phyloP scores from a whole-genome alignment of 805 yeast species.

The Kodamaea neixiangensis region DNA sequence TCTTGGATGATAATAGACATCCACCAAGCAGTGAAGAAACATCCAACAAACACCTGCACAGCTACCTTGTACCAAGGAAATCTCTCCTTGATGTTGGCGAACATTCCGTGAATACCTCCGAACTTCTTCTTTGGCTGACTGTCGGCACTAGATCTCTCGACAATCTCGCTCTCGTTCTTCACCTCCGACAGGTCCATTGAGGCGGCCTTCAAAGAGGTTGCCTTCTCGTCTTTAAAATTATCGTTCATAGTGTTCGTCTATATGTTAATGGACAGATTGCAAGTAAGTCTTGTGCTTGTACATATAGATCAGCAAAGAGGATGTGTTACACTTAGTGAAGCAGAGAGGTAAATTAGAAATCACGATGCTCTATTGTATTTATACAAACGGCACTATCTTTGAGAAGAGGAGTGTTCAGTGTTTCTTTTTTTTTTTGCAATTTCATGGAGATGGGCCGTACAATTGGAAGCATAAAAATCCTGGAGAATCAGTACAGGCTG shows the following conservation, averaged over 20 bases:
- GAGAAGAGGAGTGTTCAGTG: background rate
- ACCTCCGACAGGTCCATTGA: background rate
- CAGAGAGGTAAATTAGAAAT: slow-evolving; percentile 3
- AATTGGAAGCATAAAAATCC: background rate
- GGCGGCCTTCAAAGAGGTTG: slow-evolving; percentile 2
- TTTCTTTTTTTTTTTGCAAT: slow-evolving; percentile 4
- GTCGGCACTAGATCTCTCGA: background rate
- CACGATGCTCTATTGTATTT: slow-evolving; percentile 1
- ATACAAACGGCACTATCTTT: background rate
- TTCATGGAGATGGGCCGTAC: slow-evolving; percentile 5
- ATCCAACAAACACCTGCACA: slow-evolving; percentile 20
- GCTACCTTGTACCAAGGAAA: slow-evolving; percentile 17
- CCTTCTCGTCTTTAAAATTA: background rate
- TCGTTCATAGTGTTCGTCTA: background rate
- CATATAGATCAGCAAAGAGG: background rate
- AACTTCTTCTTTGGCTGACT: background rate
- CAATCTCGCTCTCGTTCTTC: background rate
- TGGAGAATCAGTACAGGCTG: background rate
- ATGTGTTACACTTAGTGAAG: background rate
- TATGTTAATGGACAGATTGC: slow-evolving; percentile 12
- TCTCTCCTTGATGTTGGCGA: slow-evolving; percentile 8
- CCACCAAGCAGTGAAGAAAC: slow-evolving; percentile 43
- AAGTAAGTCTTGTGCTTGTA: slow-evolving; percentile 13
- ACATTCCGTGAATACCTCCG: background rate
- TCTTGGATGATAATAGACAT: slow-evolving; percentile 52